phyloP scores from a whole-genome alignment of 2,329 filamentous ascomycete genomes.

The Fusarium nanum region DNA sequence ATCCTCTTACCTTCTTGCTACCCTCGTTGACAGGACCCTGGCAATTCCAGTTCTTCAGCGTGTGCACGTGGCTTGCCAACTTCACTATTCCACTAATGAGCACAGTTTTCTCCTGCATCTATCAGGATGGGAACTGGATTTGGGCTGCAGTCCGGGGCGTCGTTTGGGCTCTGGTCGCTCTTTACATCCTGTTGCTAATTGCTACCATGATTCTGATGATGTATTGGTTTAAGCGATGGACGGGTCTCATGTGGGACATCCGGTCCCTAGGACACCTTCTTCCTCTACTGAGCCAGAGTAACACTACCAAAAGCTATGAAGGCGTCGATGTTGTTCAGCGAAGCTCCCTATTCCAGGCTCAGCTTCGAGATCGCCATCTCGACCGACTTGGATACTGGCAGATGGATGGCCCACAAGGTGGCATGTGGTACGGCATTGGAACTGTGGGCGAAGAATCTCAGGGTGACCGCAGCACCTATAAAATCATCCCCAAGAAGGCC shows the following conservation, averaged over 20 bases:
- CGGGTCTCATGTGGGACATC: constrained; percentile 87
- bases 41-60: constrained; percentile 72
- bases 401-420: constrained; percentile 70
- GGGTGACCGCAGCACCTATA: constrained; percentile 39
- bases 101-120: constrained; percentile 75
- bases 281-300: constrained; percentile 81
- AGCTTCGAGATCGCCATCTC: constrained; percentile 66
- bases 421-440: constrained; percentile 84
- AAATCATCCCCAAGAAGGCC: constrained; percentile 45
- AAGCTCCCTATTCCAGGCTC: constrained; percentile 63
- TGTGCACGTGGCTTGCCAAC: constrained; percentile 80
- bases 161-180: constrained; percentile 79
- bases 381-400: constrained; percentile 91
- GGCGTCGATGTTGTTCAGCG: constrained; percentile 69
- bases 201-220: constrained; percentile 65
- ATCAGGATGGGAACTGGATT: constrained; percentile 71
- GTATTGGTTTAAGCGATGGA: constrained; percentile 74
- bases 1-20: constrained; percentile 76
- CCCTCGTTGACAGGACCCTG: constrained; percentile 70
- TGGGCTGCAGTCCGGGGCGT: constrained; percentile 85
- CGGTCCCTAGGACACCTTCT: constrained; percentile 84
- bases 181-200: constrained; percentile 76
- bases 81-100: constrained; percentile 86
- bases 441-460: constrained; percentile 52
- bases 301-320: constrained; percentile 78